Evolutionary conservation across 345 rosid species (phyloP).

Genomic region (Gossypium herbaceum): DNA sequence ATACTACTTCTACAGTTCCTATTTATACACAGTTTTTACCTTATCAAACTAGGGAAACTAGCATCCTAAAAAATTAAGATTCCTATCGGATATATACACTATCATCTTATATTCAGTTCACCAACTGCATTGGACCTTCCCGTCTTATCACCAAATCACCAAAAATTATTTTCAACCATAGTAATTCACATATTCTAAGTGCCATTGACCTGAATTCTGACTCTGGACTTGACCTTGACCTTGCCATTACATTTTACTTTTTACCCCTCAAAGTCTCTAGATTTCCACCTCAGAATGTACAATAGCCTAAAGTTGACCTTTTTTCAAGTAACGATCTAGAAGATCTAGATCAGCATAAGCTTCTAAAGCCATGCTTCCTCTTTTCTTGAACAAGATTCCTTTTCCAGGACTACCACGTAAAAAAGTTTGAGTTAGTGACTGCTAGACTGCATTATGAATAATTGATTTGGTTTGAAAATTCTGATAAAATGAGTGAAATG

Average conservation of each 20-base stretch:
- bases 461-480: not conserved
- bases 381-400: not conserved
- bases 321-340: not conserved
- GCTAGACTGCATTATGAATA: too few species aligned
- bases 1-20: not conserved
- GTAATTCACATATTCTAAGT: not conserved
- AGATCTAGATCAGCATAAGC: not conserved
- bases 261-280: not conserved
- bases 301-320: not conserved
- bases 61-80: not conserved
- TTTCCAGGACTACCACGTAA: not conserved
- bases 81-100: not conserved
- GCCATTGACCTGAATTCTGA: not conserved
- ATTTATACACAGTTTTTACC: not conserved
- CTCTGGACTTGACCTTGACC: not conserved
- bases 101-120: not conserved
- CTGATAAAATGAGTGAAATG: not conserved
- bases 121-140: not conserved
- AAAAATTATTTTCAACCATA: not conserved
- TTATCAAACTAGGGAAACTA: not conserved
- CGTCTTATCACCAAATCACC: not conserved
- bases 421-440: too few species aligned
- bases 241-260: not conserved
- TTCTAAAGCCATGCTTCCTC: not conserved
- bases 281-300: not conserved